These are phyloP conservation scores for Globisporangium carolinianum DNA, from an alignment of 352 stramenopile genomes.

Conservation along the genomic window DNA sequence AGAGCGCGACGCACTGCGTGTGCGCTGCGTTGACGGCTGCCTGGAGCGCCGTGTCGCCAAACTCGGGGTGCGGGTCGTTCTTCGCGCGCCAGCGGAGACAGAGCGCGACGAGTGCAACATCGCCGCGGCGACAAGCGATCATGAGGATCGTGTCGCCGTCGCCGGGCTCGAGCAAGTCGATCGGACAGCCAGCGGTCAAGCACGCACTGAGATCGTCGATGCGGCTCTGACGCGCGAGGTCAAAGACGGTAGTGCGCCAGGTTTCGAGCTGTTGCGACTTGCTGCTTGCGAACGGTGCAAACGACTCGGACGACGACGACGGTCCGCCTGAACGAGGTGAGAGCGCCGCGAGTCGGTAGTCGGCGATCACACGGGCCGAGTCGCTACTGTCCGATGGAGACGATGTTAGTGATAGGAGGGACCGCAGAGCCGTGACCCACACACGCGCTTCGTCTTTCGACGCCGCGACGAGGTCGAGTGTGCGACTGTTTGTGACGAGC, in stretches of 20 bases:
- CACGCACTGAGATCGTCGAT: constrained; percentile 35
- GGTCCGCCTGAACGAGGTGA: constrained; percentile 10
- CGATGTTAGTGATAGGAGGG: constrained; percentile 15
- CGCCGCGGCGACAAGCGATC: constrained; percentile 57
- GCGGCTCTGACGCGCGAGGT: constrained; percentile 33
- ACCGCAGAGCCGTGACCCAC: constrained; percentile 43
- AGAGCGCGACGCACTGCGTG: constrained; percentile 44
- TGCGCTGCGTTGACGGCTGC: constrained; percentile 60
- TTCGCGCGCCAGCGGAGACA: constrained; percentile 71
- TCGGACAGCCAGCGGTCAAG: constrained; percentile 58
- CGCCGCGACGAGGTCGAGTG: constrained; percentile 63
- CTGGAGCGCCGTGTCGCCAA: constrained; percentile 77
- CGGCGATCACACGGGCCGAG: constrained; percentile 36
- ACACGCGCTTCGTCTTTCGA: constrained; percentile 74
- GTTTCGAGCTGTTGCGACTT: constrained; percentile 17
- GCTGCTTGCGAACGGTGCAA: not conserved
- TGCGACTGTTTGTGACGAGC: constrained; percentile 45
- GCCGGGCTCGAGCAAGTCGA: constrained; percentile 68
- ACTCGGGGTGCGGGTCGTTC: constrained; percentile 83
- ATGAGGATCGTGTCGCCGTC: constrained; percentile 76
- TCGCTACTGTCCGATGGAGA: constrained; percentile 12
- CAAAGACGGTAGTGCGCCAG: constrained; percentile 62
- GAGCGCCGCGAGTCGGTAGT: constrained; percentile 39
- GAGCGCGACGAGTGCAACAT: constrained; percentile 59
- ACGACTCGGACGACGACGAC: not conserved